These are phyloP conservation scores for Pterula multifida DNA, from an alignment of 1,284 basidiomycete species.

Conservation along the genomic window DNA sequence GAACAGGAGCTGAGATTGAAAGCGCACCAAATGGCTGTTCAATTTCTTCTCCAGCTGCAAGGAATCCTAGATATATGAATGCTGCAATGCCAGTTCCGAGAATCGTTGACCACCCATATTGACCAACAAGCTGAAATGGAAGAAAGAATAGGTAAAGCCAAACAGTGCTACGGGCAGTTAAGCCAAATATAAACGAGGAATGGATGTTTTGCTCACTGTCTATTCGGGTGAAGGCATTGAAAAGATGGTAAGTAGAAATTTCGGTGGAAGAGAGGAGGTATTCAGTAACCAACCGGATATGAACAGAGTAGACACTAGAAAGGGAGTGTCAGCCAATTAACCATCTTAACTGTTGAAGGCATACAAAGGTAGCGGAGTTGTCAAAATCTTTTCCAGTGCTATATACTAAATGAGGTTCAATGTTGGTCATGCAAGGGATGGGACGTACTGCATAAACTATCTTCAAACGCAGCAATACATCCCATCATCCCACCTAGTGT, in stretches of 20 bases:
- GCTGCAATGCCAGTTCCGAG: slow-evolving; percentile 46
- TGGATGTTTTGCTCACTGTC: slow-evolving; percentile 22
- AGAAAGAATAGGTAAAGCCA: slow-evolving; percentile 61
- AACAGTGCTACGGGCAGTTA: slow-evolving; percentile 31
- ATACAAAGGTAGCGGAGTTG: slow-evolving; percentile 53
- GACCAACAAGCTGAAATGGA: slow-evolving; percentile 50
- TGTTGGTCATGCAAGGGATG: no score
- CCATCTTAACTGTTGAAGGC: no score
- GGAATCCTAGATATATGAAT: slow-evolving; percentile 56
- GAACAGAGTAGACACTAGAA: slow-evolving; percentile 47
- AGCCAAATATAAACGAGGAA: not conserved
- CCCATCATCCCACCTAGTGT: slow-evolving; percentile 39
- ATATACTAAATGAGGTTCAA: slow-evolving; percentile 4
- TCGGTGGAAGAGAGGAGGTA: slow-evolving; percentile 2
- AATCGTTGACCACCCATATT: slow-evolving; percentile 48
- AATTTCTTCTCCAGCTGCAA: slow-evolving; percentile 55
- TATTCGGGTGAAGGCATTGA: slow-evolving; percentile 6
- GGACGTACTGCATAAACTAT: slow-evolving; percentile 34
- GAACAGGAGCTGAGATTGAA: slow-evolving; percentile 1
- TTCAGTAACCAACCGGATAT: slow-evolving; percentile 30
- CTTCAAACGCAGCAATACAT: slow-evolving; percentile 38
- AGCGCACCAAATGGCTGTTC: slow-evolving; percentile 54
- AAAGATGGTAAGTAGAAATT: not conserved
- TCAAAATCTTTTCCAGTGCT: slow-evolving; percentile 48
- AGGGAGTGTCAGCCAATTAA: no score